These are phyloP conservation scores for Nicotiana attenuata DNA, from an alignment of 257 asterid genomes.

Conservation along the genomic window DNA sequence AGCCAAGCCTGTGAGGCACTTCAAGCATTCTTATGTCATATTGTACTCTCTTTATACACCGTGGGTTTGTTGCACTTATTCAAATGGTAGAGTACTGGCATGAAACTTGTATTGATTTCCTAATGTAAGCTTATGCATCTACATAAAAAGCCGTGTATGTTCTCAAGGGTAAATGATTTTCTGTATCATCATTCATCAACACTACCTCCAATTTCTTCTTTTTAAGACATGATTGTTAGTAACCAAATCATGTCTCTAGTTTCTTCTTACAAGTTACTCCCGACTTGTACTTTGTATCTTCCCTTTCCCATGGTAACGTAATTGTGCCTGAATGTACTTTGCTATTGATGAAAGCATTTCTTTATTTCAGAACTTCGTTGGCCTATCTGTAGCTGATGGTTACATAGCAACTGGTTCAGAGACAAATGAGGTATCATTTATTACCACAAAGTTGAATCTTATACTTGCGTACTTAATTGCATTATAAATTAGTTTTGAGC, in stretches of 20 bases:
- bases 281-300: neutral
- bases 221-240: neutral
- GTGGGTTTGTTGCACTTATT: neutral
- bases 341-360: neutral
- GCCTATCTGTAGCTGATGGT: slow-evolving; percentile 93
- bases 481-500: neutral
- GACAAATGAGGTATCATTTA: slow-evolving; percentile 72
- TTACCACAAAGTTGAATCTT: neutral
- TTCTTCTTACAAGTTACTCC: neutral
- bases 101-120: neutral
- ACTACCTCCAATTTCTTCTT: neutral
- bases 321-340: neutral
- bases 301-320: neutral
- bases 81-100: neutral
- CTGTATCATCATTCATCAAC: neutral
- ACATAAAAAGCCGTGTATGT: too few species aligned
- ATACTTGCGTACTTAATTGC: neutral
- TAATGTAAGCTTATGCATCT: neutral
- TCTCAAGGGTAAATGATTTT: neutral
- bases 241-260: neutral
- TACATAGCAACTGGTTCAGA: slow-evolving; percentile 95
- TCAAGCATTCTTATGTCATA: neutral
- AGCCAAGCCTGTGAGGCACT: neutral
- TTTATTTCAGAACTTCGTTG: slow-evolving; percentile 84
- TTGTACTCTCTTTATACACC: neutral